phyloP scores from a whole-genome alignment of 345 rosid species.

The Populus tremula region DNA sequence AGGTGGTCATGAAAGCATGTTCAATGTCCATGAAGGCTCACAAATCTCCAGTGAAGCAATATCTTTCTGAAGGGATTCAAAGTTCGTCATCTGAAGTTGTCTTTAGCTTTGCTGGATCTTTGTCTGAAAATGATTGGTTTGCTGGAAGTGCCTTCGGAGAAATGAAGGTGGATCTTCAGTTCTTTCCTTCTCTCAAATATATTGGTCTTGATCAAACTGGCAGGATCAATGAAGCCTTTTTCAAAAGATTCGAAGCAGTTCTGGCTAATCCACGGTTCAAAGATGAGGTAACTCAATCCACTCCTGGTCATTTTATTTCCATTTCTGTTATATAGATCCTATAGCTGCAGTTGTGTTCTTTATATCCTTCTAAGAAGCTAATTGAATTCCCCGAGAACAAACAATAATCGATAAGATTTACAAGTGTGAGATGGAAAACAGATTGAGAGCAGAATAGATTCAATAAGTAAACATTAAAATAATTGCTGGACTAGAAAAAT shows the following conservation, averaged over 20 bases:
- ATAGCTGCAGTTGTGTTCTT: background rate
- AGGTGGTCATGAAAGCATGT: conserved; percentile 42
- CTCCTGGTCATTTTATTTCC: background rate
- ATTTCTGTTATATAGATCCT: background rate
- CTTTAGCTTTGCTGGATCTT: conserved; percentile 55
- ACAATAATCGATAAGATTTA: background rate
- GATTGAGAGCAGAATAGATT: background rate
- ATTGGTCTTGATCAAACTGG: conserved; percentile 49
- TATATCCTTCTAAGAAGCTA: background rate
- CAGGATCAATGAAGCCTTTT: conserved; percentile 61
- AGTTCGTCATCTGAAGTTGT: conserved; percentile 18
- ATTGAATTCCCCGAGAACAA: background rate
- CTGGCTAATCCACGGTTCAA: conserved; percentile 22
- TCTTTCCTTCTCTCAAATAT: conserved; percentile 56
- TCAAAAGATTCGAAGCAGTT: conserved; percentile 29
- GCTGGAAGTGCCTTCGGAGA: conserved; percentile 50
- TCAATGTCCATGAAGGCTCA: conserved; percentile 39
- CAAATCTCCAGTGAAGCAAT: conserved; percentile 24
- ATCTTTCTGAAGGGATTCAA: conserved; percentile 20
- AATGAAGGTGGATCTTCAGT: conserved; percentile 32
- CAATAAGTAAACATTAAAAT: background rate
- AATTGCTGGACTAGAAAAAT: background rate
- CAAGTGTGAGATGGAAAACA: background rate
- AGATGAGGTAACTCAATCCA: conserved; percentile 32
- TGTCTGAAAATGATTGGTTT: conserved; percentile 40